phyloP scores from a whole-genome alignment of 352 stramenopile genomes.

The Elongisporangium prolatum region DNA sequence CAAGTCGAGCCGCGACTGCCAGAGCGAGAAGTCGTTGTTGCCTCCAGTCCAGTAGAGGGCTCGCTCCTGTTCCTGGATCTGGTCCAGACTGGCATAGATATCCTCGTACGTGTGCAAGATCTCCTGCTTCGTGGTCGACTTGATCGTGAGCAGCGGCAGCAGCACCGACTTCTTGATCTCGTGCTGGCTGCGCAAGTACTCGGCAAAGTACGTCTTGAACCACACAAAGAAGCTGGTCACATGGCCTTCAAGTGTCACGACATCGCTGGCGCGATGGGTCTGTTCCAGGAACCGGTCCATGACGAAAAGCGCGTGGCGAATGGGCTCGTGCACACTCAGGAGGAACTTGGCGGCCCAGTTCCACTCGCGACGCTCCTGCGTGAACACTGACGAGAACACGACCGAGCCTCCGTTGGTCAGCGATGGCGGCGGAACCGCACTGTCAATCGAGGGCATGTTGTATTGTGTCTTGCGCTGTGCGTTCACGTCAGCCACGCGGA shows the following conservation, averaged over 20 bases:
- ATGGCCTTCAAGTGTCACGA: conserved; percentile 32
- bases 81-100: conserved; percentile 46
- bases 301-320: conserved; percentile 78
- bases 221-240: conserved; percentile 66
- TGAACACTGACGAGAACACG: conserved; percentile 67
- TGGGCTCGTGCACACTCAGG: conserved; percentile 66
- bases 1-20: conserved; percentile 56
- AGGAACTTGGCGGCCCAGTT: conserved; percentile 71
- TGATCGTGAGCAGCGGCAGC: conserved; percentile 49
- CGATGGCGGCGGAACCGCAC: conserved; percentile 41
- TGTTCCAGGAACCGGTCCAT: conserved; percentile 80
- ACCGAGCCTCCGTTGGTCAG: conserved; percentile 45
- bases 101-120: conserved; percentile 65
- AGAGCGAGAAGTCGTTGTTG: conserved; percentile 37
- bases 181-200: conserved; percentile 67
- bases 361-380: conserved; percentile 39
- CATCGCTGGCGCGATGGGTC: conserved; percentile 14
- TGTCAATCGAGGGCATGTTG: conserved; percentile 8
- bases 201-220: conserved; percentile 75
- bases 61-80: conserved; percentile 53
- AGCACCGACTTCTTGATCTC: conserved; percentile 60
- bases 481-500: conserved; percentile 17
- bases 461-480: conserved; percentile 25
- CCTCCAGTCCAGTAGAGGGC: conserved; percentile 35
- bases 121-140: conserved; percentile 47